Base-by-base conservation (phyloP, 176 grass and related monocot species). In the Ensete glaucum region DNA sequence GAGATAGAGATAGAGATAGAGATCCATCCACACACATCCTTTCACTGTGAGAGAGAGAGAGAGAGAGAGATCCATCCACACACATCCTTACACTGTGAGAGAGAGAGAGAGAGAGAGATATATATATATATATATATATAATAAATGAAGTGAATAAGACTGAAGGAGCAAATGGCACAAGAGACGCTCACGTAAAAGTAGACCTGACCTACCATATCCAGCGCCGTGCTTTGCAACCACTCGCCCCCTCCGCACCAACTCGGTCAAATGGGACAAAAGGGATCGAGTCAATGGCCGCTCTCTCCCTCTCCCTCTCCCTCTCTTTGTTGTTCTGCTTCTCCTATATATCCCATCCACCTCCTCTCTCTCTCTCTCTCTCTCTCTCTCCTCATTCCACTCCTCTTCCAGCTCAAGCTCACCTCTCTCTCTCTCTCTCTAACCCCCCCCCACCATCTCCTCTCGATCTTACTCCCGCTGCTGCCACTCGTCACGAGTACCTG, bases 231-330 rank as follows among this genome's bases (percentile, higher is more conserved):
- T 68, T 48, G 66, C n/a, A 16, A 72, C 69, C 69, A 72, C 69
- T 53, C 69, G 14, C 69, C 7, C 43, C 7, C 50, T 72, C 50
- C 69, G 69, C 69, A 72, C 69, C 62, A 77, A 77, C 60, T 66
- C 62, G 75, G 75, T 77, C 43, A 67, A 77, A 77, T 52, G 59
- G 60, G 59, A 11, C 62, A 15, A 50, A 67, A n/a, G 49, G 50
- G 75, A 77, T 65, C 60, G 59, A 66, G 75, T 77, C 75, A 77
- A 72, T 72, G 69, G 69, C 19, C 69, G 49, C 69, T 72, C 69
- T 25, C 52, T 48, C 73, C 16, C 29, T 2, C 52, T 29, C 29
- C 1, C n/a, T 27, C n/a, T n/a, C n/a, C 17, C 0, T 15, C 29
- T 29, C 7, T 26, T 16, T 57, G 3, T 16, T 57, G 3, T 57